These are phyloP conservation scores for Plasmodium knowlesi DNA, from an alignment of 169 alveolate species.

Conservation along the genomic window DNA sequence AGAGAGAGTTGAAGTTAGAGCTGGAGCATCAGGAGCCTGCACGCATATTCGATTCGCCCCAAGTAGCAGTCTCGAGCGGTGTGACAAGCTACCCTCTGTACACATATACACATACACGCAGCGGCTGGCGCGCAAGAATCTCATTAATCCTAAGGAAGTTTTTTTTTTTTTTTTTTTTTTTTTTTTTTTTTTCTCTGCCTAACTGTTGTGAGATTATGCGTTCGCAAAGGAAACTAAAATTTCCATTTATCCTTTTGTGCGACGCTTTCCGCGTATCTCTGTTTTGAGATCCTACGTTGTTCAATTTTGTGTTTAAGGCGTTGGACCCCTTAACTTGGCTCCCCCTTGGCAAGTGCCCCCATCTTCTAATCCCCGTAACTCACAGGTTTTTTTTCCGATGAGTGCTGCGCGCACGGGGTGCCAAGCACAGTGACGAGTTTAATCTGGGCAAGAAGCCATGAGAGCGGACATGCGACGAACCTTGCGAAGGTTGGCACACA, in stretches of 20 bases:
- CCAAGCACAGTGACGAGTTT: not conserved
- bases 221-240: not conserved
- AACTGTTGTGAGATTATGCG: not conserved
- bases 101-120: not conserved
- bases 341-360: not conserved
- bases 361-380: not conserved
- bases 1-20: not conserved
- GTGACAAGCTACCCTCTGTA: not conserved
- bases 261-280: not conserved
- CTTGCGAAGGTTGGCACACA: not conserved
- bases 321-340: not conserved
- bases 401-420: not conserved
- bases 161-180: no score
- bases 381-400: not conserved
- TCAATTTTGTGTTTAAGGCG: not conserved
- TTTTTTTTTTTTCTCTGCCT: not conserved
- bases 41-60: not conserved
- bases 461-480: not conserved
- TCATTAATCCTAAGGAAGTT: not conserved
- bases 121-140: not conserved
- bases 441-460: not conserved
- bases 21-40: not conserved
- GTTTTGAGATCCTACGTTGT: not conserved
- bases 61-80: not conserved
- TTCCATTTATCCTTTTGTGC: not conserved